A percentile compares a stretch with the other conserved stretches of the same genome.
These are phyloP conservation scores for Mucuna pruriens DNA, from an alignment of 306 rosid genomes.

Conservation along the genomic window DNA sequence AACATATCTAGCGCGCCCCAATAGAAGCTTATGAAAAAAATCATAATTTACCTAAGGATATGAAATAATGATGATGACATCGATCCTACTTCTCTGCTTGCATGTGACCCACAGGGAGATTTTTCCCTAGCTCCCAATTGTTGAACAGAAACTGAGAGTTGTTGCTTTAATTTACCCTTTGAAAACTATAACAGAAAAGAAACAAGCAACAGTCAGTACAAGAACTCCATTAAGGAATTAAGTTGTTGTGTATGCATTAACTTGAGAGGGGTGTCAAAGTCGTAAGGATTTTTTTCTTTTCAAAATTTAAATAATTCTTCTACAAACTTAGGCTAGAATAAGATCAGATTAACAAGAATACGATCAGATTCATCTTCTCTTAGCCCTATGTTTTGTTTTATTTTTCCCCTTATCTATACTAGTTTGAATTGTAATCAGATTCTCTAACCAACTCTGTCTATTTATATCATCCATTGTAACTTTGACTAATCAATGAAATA, in stretches of 20 bases:
- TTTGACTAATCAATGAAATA: not conserved
- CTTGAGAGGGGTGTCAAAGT: not conserved
- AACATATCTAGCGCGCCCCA: conserved; percentile 8
- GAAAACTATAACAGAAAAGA: conserved; percentile 42
- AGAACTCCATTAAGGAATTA: conserved; percentile 7
- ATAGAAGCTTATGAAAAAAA: conserved; percentile 38
- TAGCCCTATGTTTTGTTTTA: not conserved
- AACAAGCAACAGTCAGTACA: conserved; percentile 39
- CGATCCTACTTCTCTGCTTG: conserved; percentile 39
- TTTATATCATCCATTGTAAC: not conserved
- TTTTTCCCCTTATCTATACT: not conserved
- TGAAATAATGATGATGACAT: conserved; percentile 60
- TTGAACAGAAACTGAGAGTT: conserved; percentile 62
- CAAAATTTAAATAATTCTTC: not conserved
- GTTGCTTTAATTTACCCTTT: conserved; percentile 51
- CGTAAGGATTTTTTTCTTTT: not conserved
- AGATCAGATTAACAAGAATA: not conserved
- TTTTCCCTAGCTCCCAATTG: conserved; percentile 67
- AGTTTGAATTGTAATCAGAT: not conserved
- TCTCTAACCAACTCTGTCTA: not conserved
- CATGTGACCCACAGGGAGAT: conserved; percentile 48
- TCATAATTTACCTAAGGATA: conserved; percentile 60
- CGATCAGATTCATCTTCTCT: not conserved
- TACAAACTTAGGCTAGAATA: not conserved
- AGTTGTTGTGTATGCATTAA: not conserved